A percentile compares a stretch with the other conserved stretches of the same genome.
These are phyloP conservation scores for Buxus sempervirens DNA, from an alignment of 164 flowering plant genomes.

Conservation along the genomic window DNA sequence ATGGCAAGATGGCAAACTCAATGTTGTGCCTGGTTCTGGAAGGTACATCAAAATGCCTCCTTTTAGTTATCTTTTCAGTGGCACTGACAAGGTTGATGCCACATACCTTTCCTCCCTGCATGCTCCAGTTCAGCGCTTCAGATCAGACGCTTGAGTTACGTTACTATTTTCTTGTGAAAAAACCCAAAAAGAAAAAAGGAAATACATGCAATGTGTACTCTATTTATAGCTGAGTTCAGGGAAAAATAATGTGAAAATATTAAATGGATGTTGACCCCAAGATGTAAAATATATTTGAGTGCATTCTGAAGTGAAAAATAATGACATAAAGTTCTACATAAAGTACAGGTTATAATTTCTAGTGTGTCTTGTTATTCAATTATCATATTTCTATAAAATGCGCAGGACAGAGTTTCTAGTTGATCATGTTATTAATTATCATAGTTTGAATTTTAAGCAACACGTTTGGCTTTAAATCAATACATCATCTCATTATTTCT, in stretches of 20 bases:
- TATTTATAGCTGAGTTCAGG: neutral
- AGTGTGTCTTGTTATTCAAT: too few species aligned
- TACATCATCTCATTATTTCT: too few species aligned
- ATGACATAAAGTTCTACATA: neutral
- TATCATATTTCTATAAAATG: too few species aligned
- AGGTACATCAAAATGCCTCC: conserved; percentile 79
- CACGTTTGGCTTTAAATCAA: too few species aligned
- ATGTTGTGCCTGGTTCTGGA: conserved; percentile 72
- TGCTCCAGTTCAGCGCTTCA: conserved; percentile 69
- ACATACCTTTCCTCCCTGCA: conserved; percentile 61
- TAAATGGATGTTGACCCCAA: neutral
- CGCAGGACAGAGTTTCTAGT: too few species aligned
- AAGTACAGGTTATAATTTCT: too few species aligned
- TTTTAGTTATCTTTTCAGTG: conserved; percentile 63
- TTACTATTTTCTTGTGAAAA: neutral
- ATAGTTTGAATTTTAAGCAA: too few species aligned
- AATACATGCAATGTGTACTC: neutral
- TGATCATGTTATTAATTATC: too few species aligned
- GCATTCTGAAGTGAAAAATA: neutral
- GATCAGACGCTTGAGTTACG: conserved; percentile 22
- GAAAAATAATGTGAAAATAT: neutral
- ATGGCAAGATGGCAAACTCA: conserved; percentile 75
- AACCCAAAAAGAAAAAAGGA: neutral
- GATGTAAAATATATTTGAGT: neutral
- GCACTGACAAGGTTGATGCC: conserved; percentile 66